Base-by-base conservation (phyloP, 2,329 filamentous ascomycete species). In the Xylaria sp. region DNA sequence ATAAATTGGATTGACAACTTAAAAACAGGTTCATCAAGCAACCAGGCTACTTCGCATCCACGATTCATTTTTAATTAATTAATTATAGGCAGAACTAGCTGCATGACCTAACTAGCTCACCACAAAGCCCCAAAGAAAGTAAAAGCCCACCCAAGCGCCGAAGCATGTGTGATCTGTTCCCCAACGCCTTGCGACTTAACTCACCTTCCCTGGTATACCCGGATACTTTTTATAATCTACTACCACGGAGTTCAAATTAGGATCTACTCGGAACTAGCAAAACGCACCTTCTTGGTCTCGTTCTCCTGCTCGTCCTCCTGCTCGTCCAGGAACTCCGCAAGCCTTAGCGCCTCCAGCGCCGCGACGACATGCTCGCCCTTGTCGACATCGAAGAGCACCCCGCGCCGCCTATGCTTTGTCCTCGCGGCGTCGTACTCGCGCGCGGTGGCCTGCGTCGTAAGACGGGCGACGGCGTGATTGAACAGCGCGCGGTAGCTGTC, bases 261-360 rank as follows among this genome's bases (percentile, higher is more conserved):
- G n/a, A n/a, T n/a, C n/a, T n/a, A n/a, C n/a, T n/a, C 44, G 44
- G 3, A 33, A 10, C 46, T 10, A 23, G 8, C 2, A n/a, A 43
- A 64, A 17, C 6, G 43, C 3, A 61, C 62, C 4, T 38, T 47
- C 27, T 38, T 60, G 17, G 1, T 35, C 29, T 19, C 1, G 3
- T 1, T 8, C 6, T 19, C 3, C 5, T 1, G 4, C 6, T 19
- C 3, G 3, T 2, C 2, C 1, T 40, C 52, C n/a, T 58, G 29
- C 13, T 58, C 43, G 4, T 35, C n/a, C 1, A 63, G 10, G 13
- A 52, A 60, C 3, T 60, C 33, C 9, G 47, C 56, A 0, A 66
- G 54, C 17, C 29, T 47, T 3, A 64, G 29, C 13, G 54, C 25
- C 41, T 63, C 49, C 1, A 66, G 46, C 6, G 58, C 63, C 2